Percentiles rank a stretch among this genome's conserved stretches.
Conservation (phyloP, 768 basidiomycete species). For the Boletus huronensis region DNA sequence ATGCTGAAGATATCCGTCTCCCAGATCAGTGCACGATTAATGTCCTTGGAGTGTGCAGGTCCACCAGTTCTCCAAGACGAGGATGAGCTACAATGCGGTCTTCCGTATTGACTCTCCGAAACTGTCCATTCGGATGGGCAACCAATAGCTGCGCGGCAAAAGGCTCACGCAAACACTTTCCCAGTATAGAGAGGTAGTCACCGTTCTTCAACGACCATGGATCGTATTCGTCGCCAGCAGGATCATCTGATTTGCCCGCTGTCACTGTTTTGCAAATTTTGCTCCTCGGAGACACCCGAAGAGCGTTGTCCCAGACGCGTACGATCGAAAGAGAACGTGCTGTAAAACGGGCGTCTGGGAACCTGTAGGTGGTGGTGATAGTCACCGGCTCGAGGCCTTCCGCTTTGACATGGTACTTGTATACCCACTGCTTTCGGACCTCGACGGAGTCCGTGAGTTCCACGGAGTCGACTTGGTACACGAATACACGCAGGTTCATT, state of each 20-base stretch:
- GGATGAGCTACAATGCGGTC: constrained; percentile 23
- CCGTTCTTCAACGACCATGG: constrained; percentile 16
- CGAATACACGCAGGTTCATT: constrained; percentile 28
- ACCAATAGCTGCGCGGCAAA: constrained; percentile 26
- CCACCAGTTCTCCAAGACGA: constrained; percentile 8
- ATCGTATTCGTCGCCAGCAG: not conserved
- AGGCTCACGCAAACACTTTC: constrained; percentile 15
- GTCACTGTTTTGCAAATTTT: not conserved
- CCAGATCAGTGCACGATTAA: constrained; percentile 19
- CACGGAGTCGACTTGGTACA: constrained; percentile 19
- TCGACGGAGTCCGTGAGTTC: constrained; percentile 3
- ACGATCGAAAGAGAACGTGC: constrained; percentile 14
- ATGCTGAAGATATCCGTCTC: not conserved
- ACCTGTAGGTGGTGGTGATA: constrained; percentile 11
- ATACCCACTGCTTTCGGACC: constrained; percentile 8
- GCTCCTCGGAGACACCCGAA: constrained; percentile 3
- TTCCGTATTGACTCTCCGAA: constrained; percentile 20
- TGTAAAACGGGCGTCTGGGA: not conserved
- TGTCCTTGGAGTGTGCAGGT: constrained; percentile 19
- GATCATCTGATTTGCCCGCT: not conserved
- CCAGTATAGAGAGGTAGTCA: constrained; percentile 8
- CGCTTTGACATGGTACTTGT: constrained; percentile 23
- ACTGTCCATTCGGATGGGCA: constrained; percentile 19
- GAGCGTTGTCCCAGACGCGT: constrained; percentile 25
- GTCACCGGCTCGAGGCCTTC: constrained; percentile 15